Percentiles rank a stretch among this genome's conserved stretches.
phyloP scores from a whole-genome alignment of 495 filamentous ascomycete species.

The Trichocladium uniseriatum region DNA sequence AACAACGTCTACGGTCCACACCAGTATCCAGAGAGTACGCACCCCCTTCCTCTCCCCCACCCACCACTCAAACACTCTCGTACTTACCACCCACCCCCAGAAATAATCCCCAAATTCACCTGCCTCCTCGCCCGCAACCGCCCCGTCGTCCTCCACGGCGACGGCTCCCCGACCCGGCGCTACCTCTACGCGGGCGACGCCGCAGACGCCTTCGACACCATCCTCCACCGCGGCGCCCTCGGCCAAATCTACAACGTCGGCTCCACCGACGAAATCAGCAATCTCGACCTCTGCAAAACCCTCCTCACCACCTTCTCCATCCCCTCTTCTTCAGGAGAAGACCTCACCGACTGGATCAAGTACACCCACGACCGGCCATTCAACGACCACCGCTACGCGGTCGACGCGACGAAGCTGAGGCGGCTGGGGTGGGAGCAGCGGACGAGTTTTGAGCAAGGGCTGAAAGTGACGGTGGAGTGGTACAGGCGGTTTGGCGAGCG shows the following conservation, averaged over 20 bases:
- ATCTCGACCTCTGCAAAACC: conserved; percentile 47
- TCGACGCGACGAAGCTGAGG: conserved; percentile 56
- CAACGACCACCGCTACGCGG: conserved; percentile 61
- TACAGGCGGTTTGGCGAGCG: conserved; percentile 50
- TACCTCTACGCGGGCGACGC: conserved; percentile 67
- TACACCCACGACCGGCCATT: conserved; percentile 63
- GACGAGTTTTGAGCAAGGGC: conserved; percentile 50
- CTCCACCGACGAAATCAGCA: conserved; percentile 57
- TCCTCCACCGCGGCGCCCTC: conserved; percentile 57
- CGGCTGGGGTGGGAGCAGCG: conserved; percentile 59
- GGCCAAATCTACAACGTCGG: conserved; percentile 68
- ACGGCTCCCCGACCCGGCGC: conserved; percentile 54
- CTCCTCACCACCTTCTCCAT: conserved; percentile 47
- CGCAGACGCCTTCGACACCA: conserved; percentile 68
- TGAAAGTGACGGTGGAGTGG: conserved; percentile 61
- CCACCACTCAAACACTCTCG: not conserved
- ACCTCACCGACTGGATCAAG: conserved; percentile 47
- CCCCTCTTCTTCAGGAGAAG: not conserved
- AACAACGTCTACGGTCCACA: conserved; percentile 78
- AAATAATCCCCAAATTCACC: conserved; percentile 69
- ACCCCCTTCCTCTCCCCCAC: not conserved
- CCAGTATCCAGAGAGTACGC: conserved; percentile 68
- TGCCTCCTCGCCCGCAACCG: conserved; percentile 49
- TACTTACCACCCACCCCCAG: conserved; percentile 25
- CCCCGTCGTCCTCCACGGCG: conserved; percentile 58